Evolutionary conservation across 768 basidiomycete species (phyloP), one percentile per base, ranked within the genome.

Genomic region (Tricholoma saponaceum): DNA sequence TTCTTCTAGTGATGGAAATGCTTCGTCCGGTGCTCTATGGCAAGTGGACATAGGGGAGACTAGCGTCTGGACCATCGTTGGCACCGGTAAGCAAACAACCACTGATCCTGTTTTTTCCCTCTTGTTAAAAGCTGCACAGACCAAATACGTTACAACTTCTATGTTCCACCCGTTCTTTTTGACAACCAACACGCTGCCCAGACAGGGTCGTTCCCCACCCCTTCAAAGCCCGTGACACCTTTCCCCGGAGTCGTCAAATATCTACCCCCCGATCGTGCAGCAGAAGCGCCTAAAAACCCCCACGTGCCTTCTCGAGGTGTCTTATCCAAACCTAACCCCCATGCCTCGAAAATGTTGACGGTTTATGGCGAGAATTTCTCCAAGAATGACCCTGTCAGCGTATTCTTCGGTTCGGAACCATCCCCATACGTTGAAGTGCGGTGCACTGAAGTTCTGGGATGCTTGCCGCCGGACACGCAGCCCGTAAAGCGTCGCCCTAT

Each of bases 51-150:
- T 93, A 57, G 92, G 92, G 60, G 92, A 95, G 76, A 92, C 92
- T 28, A 92, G 91, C 68, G 90, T 94, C 22, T 95, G 93, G 93
- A 95, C 93, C 3, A 92, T 95, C 62, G 91, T 94, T 59, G 92
- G 93, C 63, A 93, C 90, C 60, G 91, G 91, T 92, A 70, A 72
- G 79, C 67, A 20, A 60, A 60, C 26, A 58, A 58, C 49, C 53
- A 41, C 32, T 46, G 50, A 35, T 55, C 51, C 46, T 51, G 22
- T 41, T 33, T 47, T 51, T 50, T 33, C 54, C 57, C 47, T 9
- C 8, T 28, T 18, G 55, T 57, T 58, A 55, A 54, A 44, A 54
- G 47, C 60, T 54, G 32, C 35, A 49, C 73, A 87, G 92, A 95
- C 67, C 90, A 94, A 83, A 83, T 93, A 54, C 87, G 93, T 60